Percentiles rank a stretch among this genome's conserved stretches.
phyloP scores from a whole-genome alignment of 192 early-diverging fungal genomes.

The Entomortierella beljakovae region DNA sequence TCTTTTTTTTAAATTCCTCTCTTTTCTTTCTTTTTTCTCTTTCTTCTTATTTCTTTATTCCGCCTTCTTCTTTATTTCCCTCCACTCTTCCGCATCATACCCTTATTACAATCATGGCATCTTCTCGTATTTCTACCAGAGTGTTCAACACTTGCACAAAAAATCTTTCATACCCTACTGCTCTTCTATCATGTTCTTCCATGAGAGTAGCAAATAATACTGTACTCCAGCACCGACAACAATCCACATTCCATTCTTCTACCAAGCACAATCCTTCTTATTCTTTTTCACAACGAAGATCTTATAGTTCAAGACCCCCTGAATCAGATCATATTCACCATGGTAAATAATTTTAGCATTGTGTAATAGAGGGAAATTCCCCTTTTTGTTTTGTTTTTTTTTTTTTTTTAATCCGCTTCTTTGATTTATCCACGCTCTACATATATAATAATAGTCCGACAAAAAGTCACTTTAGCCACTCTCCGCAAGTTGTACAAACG shows the following conservation, averaged over 20 bases:
- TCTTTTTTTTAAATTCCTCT: background rate
- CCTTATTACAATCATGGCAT: background rate
- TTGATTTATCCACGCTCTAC: background rate
- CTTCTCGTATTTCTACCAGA: background rate
- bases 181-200: background rate
- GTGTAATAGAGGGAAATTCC: too few relatives aligned
- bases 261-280: background rate
- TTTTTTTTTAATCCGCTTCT: background rate
- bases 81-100: background rate
- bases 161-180: background rate
- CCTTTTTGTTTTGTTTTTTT: background rate
- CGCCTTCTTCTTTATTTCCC: background rate
- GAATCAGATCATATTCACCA: constrained; percentile 16
- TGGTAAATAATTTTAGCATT: constrained; percentile 39
- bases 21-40: background rate
- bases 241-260: background rate
- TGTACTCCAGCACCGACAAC: background rate
- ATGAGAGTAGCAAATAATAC: background rate
- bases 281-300: background rate
- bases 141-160: background rate
- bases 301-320: constrained; percentile 18
- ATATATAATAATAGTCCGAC: constrained; percentile 45
- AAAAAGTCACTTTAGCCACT: constrained; percentile 88
- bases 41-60: background rate
- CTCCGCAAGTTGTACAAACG: constrained; percentile 78